Evolutionary conservation across 2,329 filamentous ascomycete genomes (phyloP).

Genomic region (Pseudocercospora crystallina): DNA sequence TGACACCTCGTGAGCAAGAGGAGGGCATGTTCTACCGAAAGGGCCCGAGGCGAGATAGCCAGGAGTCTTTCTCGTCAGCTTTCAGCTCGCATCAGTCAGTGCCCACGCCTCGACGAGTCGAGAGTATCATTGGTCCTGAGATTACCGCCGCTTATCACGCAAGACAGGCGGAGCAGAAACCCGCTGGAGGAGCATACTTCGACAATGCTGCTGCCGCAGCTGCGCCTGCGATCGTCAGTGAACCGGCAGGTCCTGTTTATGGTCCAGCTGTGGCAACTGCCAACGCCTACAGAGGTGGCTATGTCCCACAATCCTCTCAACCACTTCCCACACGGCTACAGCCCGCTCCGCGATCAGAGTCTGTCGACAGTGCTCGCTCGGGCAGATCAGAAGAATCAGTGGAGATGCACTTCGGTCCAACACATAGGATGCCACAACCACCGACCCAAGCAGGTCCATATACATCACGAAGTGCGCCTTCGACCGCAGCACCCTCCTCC

Average conservation of each 20-base stretch:
- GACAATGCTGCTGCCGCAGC: constrained; percentile 36
- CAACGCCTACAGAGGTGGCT: neutral
- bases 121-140: constrained; percentile 73
- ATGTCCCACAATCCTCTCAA: neutral
- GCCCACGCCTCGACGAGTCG: constrained; percentile 66
- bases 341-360: constrained; percentile 4
- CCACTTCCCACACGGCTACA: constrained; percentile 3
- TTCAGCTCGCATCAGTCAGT: constrained; percentile 58
- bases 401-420: constrained; percentile 19
- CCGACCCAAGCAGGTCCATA: no score
- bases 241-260: neutral
- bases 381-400: constrained; percentile 17
- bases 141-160: constrained; percentile 72
- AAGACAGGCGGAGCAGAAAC: constrained; percentile 55
- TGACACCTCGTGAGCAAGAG: constrained; percentile 41
- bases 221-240: neutral
- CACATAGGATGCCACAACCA: neutral
- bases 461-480: no score
- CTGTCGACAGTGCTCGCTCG: constrained; percentile 16
- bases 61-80: constrained; percentile 64
- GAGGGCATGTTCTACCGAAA: constrained; percentile 18
- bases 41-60: constrained; percentile 27
- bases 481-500: neutral
- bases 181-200: constrained; percentile 43
- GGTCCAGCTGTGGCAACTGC: no score